Base-by-base conservation (phyloP, 306 rosid species). In the Vicia faba region DNA sequence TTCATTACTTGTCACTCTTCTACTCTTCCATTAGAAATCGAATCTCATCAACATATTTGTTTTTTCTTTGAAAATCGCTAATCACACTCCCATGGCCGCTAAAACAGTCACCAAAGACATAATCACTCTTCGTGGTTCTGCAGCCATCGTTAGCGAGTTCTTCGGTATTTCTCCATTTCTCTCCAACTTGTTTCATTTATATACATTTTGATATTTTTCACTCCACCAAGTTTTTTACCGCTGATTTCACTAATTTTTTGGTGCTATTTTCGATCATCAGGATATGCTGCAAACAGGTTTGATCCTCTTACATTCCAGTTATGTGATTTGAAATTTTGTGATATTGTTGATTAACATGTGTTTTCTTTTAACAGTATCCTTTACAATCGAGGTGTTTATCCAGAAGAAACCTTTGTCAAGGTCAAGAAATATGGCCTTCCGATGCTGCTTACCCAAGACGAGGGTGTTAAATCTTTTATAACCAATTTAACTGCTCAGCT, bases 381-480 rank as follows among this genome's bases (percentile, higher is more conserved):
- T 26, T 91, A 86, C 69, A 91, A 91, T 57, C 89, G 97, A 3
- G 97, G 89, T 74, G 91, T 93, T 55, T 95, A 95, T 82, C 97
- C 99, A 11, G 99, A 95, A 69, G 99, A 95, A 63, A 88, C 96
- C 54, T 95, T 90, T 80, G 91, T 36, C 38, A 95, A 87, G 74
- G 92, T 95, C 58, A 95, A 95, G 89, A 95, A 95, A 75, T 95
- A 90, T 72, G 99, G 99, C 11, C 91, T 90, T 28, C 99, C 99
- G 0, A 82, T 90, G 97, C 73, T 95, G 84, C 97, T 95, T 61
- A 90, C 99, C 64, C 86, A 90, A 74, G 97, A 95, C 28, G 95
- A 90, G 74, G 97, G 91, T 55, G 92, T 95, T 64, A 90, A 90
- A 56, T 75, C 97, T 70, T 90, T 95, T 66, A 71, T 95, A 38